Base-by-base conservation (phyloP, 208 protist genomes). In the Angomonas desouzai region DNA sequence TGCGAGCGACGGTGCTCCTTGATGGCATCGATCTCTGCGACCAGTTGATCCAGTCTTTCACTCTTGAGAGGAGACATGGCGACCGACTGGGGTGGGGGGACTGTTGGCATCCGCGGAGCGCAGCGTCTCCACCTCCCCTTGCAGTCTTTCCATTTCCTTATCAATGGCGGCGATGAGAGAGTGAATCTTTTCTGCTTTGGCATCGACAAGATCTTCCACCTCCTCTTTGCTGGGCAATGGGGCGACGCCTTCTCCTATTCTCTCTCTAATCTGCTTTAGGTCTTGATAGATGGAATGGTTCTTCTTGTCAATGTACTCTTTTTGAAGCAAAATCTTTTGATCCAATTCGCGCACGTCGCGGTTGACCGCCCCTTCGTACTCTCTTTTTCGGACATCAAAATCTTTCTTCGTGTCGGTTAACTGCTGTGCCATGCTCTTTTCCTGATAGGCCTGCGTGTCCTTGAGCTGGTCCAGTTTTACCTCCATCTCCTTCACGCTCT, bases 341-440 rank as follows among this genome's bases (percentile, higher is more conserved):
- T 48, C 32, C 32, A 38, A 13, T 48, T 66, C 48, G 16, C 40
- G 20, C 25, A 59, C 1, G 6, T 48, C 45, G 1, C 45, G 20
- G 1, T 29, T 45, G 28, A 64, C 28, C 45, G 61, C 49, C 16
- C 53, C 48, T 20, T 75, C 68, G 11, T 60, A 23, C 45, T 71
- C 60, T 48, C 82, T 70, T 45, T 75, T 60, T 23, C 32, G 29
- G 55, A 43, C 66, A 53, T 60, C 55, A 2, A 28, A n/a, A 28
- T 64, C 45, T 9, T 48, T 30, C 30, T 16, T n/a, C 10, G 30
- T 36, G 32, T 60, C 55, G 23, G 55, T 51, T 18, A 59, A 29
- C 55, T 62, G 51, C 55, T 68, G 64, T 13, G 64, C 64, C 23
- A 10, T 55, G 32, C 53, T 16, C 55, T 55, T 68, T 9, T 68